Evolutionary conservation across 495 filamentous ascomycete species (phyloP).

Genomic region (Tuber melanosporum): DNA sequence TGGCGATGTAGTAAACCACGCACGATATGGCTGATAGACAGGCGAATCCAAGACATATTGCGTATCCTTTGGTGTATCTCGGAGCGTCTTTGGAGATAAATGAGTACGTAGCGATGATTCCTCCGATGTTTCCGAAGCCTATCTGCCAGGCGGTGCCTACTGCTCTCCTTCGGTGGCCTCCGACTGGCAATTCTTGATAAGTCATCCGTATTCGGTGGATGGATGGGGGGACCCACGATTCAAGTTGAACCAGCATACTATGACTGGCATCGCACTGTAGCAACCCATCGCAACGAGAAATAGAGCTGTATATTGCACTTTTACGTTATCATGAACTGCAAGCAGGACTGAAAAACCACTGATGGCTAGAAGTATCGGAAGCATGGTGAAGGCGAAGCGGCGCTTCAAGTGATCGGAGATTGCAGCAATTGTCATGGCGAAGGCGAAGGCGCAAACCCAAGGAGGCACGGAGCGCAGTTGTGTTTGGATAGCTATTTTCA

Average conservation of each 20-base stretch:
- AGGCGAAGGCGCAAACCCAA: conserved; percentile 68
- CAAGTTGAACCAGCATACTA: conserved; percentile 91
- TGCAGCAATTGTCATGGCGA: conserved; percentile 65
- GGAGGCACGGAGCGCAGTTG: conserved; percentile 77
- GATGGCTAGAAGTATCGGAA: conserved; percentile 59
- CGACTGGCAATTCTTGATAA: conserved; percentile 50
- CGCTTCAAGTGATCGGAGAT: conserved; percentile 63
- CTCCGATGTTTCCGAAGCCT: conserved; percentile 86
- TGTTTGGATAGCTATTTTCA: conserved; percentile 56
- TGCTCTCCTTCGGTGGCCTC: conserved; percentile 74
- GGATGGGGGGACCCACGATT: conserved; percentile 45
- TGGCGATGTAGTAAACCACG: conserved; percentile 54
- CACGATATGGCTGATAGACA: conserved; percentile 59
- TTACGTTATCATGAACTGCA: conserved; percentile 52
- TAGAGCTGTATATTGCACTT: conserved; percentile 66
- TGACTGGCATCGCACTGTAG: conserved; percentile 71
- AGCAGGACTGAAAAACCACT: conserved; percentile 70
- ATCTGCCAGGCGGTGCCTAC: conserved; percentile 86
- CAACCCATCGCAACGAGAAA: conserved; percentile 62
- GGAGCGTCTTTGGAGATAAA: conserved; percentile 70
- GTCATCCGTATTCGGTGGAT: neutral
- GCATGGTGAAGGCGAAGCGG: conserved; percentile 65
- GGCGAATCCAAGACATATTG: conserved; percentile 69
- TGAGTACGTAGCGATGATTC: conserved; percentile 80
- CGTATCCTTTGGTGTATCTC: conserved; percentile 65